Evolutionary conservation across 257 asterid genomes (phyloP).

Genomic region (Verbena officinalis): DNA sequence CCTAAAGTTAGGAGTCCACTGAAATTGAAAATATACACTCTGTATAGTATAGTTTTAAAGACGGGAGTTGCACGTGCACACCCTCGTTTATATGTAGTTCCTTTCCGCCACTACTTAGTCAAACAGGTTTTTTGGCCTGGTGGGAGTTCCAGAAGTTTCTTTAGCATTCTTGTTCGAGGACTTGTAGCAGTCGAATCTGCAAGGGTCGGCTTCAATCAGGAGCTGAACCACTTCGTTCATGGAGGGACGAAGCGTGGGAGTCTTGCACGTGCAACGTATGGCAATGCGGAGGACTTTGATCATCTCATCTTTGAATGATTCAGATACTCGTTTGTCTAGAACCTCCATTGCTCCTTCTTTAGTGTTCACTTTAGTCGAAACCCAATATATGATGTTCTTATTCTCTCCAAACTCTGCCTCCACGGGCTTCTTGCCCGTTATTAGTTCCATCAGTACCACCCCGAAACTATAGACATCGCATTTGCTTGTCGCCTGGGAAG

Average conservation of each 20-base stretch:
- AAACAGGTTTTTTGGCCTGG: constrained; percentile 20
- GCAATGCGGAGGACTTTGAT: constrained; percentile 80
- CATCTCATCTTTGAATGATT: constrained; percentile 72
- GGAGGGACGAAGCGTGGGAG: constrained; percentile 69
- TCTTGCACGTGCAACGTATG: constrained; percentile 73
- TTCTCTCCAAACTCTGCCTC: constrained; percentile 88
- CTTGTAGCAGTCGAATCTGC: constrained; percentile 52
- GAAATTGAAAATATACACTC: too few relatives aligned
- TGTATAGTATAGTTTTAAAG: too few relatives aligned
- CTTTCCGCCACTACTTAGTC: too few relatives aligned
- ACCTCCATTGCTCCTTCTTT: constrained; percentile 67
- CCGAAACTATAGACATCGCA: constrained; percentile 98
- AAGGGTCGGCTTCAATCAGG: constrained; percentile 78
- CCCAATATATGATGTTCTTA: constrained; percentile 82
- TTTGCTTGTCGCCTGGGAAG: constrained; percentile 87
- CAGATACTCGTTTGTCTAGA: constrained; percentile 62
- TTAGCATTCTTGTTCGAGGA: constrained; percentile 22
- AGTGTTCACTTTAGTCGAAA: constrained; percentile 65
- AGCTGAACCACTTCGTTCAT: constrained; percentile 84
- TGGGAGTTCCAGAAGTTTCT: constrained; percentile 19
- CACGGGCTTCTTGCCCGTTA: constrained; percentile 90
- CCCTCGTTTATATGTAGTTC: too few relatives aligned
- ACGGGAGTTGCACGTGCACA: too few relatives aligned
- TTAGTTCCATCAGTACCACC: constrained; percentile 80
- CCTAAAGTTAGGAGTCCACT: too few relatives aligned